phyloP scores from a whole-genome alignment of 1,284 basidiomycete genomes.

The Singerocomus inundabilis region DNA sequence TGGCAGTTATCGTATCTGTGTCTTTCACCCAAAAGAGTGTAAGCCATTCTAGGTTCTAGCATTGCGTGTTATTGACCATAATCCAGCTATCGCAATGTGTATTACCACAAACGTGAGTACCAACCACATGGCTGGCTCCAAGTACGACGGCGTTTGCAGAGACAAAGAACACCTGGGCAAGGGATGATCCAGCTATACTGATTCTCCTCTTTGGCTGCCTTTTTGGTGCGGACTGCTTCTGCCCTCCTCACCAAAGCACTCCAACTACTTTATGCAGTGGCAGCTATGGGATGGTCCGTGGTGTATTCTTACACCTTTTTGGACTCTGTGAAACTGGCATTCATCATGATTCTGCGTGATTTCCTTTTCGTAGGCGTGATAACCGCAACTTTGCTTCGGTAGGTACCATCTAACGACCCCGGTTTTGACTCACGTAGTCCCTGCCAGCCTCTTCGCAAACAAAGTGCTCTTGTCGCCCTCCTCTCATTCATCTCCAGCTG shows the following conservation, averaged over 20 bases:
- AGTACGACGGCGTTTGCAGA: constrained; percentile 45
- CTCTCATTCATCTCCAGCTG: constrained; percentile 67
- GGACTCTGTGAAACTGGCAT: constrained; percentile 59
- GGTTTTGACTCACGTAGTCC: not conserved
- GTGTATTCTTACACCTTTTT: constrained; percentile 68
- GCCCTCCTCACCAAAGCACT: not conserved
- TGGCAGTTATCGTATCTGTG: constrained; percentile 94
- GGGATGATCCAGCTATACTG: constrained; percentile 93
- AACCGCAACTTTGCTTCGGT: constrained; percentile 81
- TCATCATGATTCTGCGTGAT: constrained; percentile 85
- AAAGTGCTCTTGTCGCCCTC: constrained; percentile 68
- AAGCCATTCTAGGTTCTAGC: constrained; percentile 37
- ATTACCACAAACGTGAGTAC: constrained; percentile 80
- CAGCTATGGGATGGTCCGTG: constrained; percentile 82
- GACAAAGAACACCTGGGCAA: constrained; percentile 97
- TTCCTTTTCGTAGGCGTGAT: constrained; percentile 76
- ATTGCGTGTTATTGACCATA: constrained; percentile 14
- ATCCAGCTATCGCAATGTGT: constrained; percentile 81
- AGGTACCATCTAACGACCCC: not conserved
- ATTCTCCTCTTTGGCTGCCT: constrained; percentile 80
- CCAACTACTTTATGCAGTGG: constrained; percentile 43
- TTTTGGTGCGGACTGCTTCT: constrained; percentile 46
- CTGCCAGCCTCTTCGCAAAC: constrained; percentile 69
- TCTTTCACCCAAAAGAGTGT: constrained; percentile 88
- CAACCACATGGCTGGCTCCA: not conserved